Conservation (phyloP, 139 green algal genomes). For the Deuterostichococcus epilithicus region DNA sequence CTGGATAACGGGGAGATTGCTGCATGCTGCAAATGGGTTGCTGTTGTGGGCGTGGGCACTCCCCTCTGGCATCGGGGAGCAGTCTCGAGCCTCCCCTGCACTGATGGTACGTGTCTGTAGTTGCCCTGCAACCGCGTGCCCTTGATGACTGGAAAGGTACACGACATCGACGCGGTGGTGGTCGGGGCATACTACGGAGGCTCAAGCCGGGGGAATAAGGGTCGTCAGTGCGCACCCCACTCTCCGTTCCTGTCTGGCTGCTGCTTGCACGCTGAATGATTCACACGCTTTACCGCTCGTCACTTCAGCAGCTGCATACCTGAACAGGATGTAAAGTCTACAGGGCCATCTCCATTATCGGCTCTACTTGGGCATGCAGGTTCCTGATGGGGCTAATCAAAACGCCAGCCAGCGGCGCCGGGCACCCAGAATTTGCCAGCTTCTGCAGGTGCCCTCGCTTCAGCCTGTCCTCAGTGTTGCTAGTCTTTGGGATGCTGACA, state of each 20-base stretch:
- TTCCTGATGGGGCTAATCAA: slow-evolving; percentile 70
- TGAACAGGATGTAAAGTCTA: neutral
- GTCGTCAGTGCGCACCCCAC: neutral
- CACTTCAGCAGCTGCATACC: neutral
- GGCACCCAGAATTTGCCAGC: slow-evolving; percentile 28
- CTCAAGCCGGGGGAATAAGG: slow-evolving; percentile 22
- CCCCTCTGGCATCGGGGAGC: neutral
- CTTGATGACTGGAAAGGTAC: neutral
- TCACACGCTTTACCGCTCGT: neutral
- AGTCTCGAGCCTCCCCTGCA: neutral
- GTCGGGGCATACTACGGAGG: slow-evolving; percentile 60
- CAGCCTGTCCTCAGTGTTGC: neutral
- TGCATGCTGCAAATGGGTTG: neutral
- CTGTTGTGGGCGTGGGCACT: neutral
- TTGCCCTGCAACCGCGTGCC: neutral
- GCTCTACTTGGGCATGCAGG: no score
- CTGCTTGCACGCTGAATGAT: neutral
- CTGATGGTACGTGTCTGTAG: no score
- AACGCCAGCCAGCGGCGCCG: neutral
- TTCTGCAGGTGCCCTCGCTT: slow-evolving; percentile 33
- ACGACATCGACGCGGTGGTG: slow-evolving; percentile 73
- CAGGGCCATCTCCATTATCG: neutral
- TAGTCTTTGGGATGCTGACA: neutral
- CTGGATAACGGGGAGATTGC: neutral
- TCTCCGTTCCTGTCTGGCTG: neutral